Evolutionary conservation across 257 asterid species (phyloP), one percentile per base, ranked within the genome.

Genomic region (Nicotiana otophora): DNA sequence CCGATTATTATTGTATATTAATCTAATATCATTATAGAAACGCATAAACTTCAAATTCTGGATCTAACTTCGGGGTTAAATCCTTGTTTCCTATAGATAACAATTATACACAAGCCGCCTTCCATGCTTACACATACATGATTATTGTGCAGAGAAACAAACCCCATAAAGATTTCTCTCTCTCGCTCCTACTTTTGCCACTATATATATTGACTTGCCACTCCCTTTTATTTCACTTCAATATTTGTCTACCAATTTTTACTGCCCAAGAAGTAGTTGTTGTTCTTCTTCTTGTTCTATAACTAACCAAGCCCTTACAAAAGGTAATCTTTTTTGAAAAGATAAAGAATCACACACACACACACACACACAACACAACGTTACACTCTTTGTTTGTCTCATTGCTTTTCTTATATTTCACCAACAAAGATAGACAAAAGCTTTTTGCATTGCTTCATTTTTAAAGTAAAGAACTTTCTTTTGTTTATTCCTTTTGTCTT

Each of bases 101-200:
- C 46, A 51, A 74, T 74, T 26, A 74, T 51, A 74, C 63, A 36
- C 84, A 67, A 86, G 87, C 89, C 91, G 87, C 90, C 93, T 88
- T 90, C 91, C 89, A 83, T 90, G 88, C 94, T 88, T 89, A 87
- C 92, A 83, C 92, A 92, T 89, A 90, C 92, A 94, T 92, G 96
- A 91, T 94, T 91, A 84, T 87, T 86, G 87, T 90, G 89, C 60
- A 90, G 84, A 74, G 67, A 34, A 11, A 66, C 48, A 48, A 33
- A 81, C 58, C n/a, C 53, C 19, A 60, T 17, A 36, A 31, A 84
- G 81, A 82, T 86, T 74, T 84, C 62, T 64, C 42, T 28, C 85
- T 81, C 86, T 14, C n/a, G 17, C 85, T 83, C 86, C 81, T 19
- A 16, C 84, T 84, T 87, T 86, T 87, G 65, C 84, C 89, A 81